These are phyloP conservation scores for Ophiocordyceps camponoti-floridani DNA, from an alignment of 2,329 filamentous ascomycete genomes.

Conservation along the genomic window DNA sequence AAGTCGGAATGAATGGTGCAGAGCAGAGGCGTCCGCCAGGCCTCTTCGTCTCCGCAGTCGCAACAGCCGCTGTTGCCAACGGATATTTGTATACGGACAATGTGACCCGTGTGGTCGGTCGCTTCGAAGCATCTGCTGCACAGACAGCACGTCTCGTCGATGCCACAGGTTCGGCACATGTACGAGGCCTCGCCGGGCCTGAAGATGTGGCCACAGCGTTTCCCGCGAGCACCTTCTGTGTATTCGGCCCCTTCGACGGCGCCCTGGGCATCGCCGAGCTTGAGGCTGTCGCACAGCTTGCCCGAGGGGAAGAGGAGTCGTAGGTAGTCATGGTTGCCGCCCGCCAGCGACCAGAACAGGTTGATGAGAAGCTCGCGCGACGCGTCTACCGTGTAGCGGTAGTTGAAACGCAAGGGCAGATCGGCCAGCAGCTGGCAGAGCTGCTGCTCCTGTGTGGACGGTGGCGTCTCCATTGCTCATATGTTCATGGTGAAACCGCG, in stretches of 20 bases:
- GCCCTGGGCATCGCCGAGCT: slow-evolving; percentile 72
- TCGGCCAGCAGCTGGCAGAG: slow-evolving; percentile 70
- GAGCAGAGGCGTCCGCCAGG: slow-evolving; percentile 73
- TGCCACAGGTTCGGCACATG: slow-evolving; percentile 80
- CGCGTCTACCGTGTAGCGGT: slow-evolving; percentile 59
- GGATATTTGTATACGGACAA: slow-evolving; percentile 75
- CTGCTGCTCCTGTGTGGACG: slow-evolving; percentile 57
- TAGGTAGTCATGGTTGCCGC: slow-evolving; percentile 56
- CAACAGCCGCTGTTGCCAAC: slow-evolving; percentile 90
- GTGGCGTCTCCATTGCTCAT: slow-evolving; percentile 29
- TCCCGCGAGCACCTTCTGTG: slow-evolving; percentile 75
- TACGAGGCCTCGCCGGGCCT: slow-evolving; percentile 88
- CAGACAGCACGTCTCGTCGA: slow-evolving; percentile 87
- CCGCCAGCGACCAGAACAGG: slow-evolving; percentile 77
- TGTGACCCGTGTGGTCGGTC: slow-evolving; percentile 86
- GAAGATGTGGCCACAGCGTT: slow-evolving; percentile 95
- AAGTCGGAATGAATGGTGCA: slow-evolving; percentile 79
- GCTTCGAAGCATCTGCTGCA: slow-evolving; percentile 90
- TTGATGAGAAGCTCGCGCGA: slow-evolving; percentile 54
- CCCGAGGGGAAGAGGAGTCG: slow-evolving; percentile 69
- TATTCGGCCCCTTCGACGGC: slow-evolving; percentile 92
- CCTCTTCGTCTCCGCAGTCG: slow-evolving; percentile 90
- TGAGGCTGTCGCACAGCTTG: slow-evolving; percentile 46
- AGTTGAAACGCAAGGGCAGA: slow-evolving; percentile 54
- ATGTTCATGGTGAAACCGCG: slow-evolving; percentile 8